A percentile compares a stretch with the other conserved stretches of the same genome.
Evolutionary conservation across 108 stramenopile genomes (phyloP).

Genomic region (Licmophora abbreviata): DNA sequence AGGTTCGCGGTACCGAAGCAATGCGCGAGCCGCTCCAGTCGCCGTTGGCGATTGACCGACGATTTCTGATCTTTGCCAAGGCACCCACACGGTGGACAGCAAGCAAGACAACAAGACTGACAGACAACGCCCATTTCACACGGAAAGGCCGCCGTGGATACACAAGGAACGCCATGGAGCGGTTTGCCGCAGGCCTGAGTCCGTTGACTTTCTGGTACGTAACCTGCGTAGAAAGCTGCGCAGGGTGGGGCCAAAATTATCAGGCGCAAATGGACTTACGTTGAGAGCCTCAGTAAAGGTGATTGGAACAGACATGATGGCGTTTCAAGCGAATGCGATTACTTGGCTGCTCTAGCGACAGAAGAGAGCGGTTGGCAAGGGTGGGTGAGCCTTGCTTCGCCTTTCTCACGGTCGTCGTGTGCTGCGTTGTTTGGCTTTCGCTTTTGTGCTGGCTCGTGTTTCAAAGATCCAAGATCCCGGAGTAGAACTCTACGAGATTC

Average conservation of each 20-base stretch:
- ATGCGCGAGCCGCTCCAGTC: too few relatives aligned
- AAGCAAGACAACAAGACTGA: too few relatives aligned
- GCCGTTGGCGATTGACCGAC: too few relatives aligned
- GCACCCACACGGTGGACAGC: too few relatives aligned
- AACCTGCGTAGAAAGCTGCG: constrained; percentile 9
- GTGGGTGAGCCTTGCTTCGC: neutral
- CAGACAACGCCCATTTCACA: too few relatives aligned
- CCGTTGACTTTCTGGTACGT: constrained; percentile 7
- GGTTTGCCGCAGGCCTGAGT: neutral
- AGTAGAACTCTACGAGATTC: too few relatives aligned
- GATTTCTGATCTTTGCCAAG: too few relatives aligned
- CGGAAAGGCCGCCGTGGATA: constrained; percentile 28
- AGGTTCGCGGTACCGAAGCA: too few relatives aligned
- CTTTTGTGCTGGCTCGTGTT: too few relatives aligned
- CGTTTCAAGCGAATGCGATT: neutral
- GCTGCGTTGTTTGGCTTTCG: too few relatives aligned
- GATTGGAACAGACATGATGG: constrained; percentile 39
- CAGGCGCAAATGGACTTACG: constrained; percentile 43
- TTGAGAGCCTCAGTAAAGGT: constrained; percentile 79
- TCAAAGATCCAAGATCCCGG: too few relatives aligned
- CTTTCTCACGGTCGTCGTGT: neutral
- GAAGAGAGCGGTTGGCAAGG: neutral
- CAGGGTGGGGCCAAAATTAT: constrained; percentile 5
- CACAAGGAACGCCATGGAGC: constrained; percentile 11
- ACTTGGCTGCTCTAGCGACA: neutral